phyloP scores from a whole-genome alignment of 2,329 filamentous ascomycete genomes.

The Colletotrichum sp. region DNA sequence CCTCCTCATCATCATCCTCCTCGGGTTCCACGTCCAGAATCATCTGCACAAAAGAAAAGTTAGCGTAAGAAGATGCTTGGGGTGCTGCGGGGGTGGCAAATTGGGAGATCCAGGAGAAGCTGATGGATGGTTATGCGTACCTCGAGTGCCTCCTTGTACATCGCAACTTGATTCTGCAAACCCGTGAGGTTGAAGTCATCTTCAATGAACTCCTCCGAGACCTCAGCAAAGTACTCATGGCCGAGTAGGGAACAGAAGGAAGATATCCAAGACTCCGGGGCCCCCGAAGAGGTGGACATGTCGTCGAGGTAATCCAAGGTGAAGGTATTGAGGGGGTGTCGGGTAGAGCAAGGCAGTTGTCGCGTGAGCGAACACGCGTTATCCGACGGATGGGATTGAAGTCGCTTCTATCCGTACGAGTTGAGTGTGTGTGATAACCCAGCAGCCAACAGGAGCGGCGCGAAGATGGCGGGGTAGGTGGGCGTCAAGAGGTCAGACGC shows the following conservation, averaged over 20 bases:
- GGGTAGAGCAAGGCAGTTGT: background rate
- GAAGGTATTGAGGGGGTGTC: constrained; percentile 25
- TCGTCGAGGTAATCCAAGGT: constrained; percentile 19
- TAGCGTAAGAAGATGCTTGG: constrained; percentile 10
- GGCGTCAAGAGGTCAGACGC: constrained; percentile 10
- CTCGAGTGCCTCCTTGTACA: constrained; percentile 99
- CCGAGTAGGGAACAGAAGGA: constrained; percentile 95
- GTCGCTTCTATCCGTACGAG: background rate
- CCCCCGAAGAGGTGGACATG: constrained; percentile 66
- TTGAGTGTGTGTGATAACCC: background rate
- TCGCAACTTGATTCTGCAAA: constrained; percentile 90
- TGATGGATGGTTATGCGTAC: constrained; percentile 39
- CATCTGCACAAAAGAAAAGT: constrained; percentile 62
- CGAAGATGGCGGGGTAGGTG: constrained; percentile 18
- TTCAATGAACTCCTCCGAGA: constrained; percentile 98
- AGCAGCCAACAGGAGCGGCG: constrained; percentile 9
- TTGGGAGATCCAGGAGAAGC: background rate
- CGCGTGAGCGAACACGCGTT: constrained; percentile 5
- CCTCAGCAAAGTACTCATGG: constrained; percentile 98
- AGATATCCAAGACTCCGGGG: constrained; percentile 93
- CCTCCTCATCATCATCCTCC: constrained; percentile 87
- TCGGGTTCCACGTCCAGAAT: constrained; percentile 98
- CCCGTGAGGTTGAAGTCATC: constrained; percentile 99
- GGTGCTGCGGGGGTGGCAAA: background rate
- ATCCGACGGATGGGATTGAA: background rate